phyloP scores from a whole-genome alignment of 1,284 basidiomycete species.

The Hymenochaete sp. region DNA sequence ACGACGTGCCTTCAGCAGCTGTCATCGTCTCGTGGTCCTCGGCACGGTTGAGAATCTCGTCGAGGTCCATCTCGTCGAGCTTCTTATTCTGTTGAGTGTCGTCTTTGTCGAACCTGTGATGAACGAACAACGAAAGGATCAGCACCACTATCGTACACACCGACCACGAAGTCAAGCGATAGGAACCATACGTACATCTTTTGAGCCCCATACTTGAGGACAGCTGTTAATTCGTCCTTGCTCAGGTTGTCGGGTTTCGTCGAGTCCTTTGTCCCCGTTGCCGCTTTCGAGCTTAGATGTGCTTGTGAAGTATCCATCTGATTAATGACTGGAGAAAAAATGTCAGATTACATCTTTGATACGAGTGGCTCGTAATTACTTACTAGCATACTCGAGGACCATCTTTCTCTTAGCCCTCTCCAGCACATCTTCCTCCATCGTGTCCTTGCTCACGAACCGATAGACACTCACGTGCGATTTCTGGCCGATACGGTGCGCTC shows the following conservation, averaged over 20 bases:
- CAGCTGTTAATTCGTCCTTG: conserved; percentile 97
- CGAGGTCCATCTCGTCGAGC: conserved; percentile 98
- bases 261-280: conserved; percentile 51
- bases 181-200: conserved; percentile 63
- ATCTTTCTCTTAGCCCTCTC: conserved; percentile 99
- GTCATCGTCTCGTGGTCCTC: conserved; percentile 95
- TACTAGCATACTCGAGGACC: conserved; percentile 98
- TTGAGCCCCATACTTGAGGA: conserved; percentile 97
- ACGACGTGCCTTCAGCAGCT: conserved; percentile 67
- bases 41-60: conserved; percentile 94
- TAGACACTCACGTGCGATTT: conserved; percentile 98
- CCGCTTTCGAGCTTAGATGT: conserved; percentile 79
- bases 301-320: conserved; percentile 99
- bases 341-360: conserved; percentile 18
- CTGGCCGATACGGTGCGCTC: conserved; percentile 94
- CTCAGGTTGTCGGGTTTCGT: conserved; percentile 84
- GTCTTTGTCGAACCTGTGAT: conserved; percentile 87
- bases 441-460: conserved; percentile 97
- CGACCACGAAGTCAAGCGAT: conserved; percentile 16
- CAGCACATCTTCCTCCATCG: conserved; percentile 97
- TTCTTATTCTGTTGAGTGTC: conserved; percentile 90
- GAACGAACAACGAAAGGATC: too few relatives aligned
- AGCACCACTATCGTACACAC: too few relatives aligned
- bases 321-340: conserved; percentile 75
- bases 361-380: conserved; percentile 31